A percentile compares a stretch with the other conserved stretches of the same genome.
Conservation (phyloP, 495 filamentous ascomycete species). For the Cryomyces minteri region DNA sequence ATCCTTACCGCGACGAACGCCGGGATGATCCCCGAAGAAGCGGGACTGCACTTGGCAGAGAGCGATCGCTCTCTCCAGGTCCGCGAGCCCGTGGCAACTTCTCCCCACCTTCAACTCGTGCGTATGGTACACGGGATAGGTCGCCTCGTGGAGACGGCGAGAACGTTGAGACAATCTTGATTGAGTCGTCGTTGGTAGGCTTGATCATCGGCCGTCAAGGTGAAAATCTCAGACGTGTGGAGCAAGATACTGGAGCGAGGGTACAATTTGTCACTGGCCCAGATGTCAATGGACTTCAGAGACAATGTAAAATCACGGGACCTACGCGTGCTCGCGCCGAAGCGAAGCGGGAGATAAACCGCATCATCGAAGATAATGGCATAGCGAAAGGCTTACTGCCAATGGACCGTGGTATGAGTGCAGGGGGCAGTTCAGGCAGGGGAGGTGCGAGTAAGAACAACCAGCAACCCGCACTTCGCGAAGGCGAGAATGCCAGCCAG, state of each 20-base stretch:
- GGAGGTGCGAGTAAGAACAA: conserved; percentile 23
- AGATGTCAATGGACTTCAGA: conserved; percentile 36
- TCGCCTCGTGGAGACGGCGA: conserved; percentile 10
- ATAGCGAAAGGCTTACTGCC: conserved; percentile 24
- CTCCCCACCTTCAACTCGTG: conserved; percentile 24
- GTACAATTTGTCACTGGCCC: conserved; percentile 69
- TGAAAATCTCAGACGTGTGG: conserved; percentile 63
- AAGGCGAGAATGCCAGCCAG: conserved; percentile 56
- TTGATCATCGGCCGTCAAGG: conserved; percentile 72
- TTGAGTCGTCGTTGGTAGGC: conserved; percentile 62
- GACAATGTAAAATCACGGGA: conserved; percentile 64
- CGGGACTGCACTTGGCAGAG: conserved; percentile 10
- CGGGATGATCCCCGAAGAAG: conserved; percentile 35
- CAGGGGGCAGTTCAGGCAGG: conserved; percentile 5
- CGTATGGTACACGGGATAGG: conserved; percentile 17
- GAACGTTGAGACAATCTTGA: conserved; percentile 50
- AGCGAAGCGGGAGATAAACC: conserved; percentile 56
- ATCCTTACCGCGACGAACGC: conserved; percentile 62
- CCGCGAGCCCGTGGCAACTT: conserved; percentile 13
- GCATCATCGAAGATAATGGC: conserved; percentile 68
- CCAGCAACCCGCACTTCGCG: conserved; percentile 37
- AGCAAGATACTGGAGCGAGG: conserved; percentile 51
- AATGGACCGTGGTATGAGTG: conserved; percentile 11
- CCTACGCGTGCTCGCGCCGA: conserved; percentile 41
- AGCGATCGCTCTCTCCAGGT: conserved; percentile 14